A percentile compares a stretch with the other conserved stretches of the same genome.
phyloP scores from a whole-genome alignment of 495 filamentous ascomycete species.

The Venustampulla echinocandica region DNA sequence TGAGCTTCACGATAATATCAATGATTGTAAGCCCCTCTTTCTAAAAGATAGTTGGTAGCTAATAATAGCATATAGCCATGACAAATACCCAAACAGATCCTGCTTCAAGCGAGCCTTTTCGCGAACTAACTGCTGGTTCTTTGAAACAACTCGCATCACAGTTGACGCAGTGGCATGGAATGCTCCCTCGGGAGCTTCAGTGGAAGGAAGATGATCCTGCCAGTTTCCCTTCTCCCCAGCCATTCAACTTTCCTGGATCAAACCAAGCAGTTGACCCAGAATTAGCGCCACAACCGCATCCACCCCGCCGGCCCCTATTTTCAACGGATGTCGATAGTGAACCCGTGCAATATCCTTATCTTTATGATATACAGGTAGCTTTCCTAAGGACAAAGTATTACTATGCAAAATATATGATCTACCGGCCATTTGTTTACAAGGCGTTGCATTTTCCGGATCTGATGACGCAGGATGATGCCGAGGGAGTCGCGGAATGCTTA shows the following conservation, averaged over 20 bases:
- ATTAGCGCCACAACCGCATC: conserved; percentile 9
- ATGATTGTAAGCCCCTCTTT: conserved; percentile 33
- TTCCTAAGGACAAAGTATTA: conserved; percentile 50
- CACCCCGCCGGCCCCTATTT: conserved; percentile 30
- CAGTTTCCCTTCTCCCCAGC: conserved; percentile 26
- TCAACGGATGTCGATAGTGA: conserved; percentile 37
- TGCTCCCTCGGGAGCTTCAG: conserved; percentile 43
- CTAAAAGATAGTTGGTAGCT: too few species aligned
- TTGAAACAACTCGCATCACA: conserved; percentile 41
- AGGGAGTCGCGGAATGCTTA: conserved; percentile 43
- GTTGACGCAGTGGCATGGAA: conserved; percentile 45
- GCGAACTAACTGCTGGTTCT: conserved; percentile 25
- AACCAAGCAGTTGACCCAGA: conserved; percentile 18
- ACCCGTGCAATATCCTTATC: conserved; percentile 36
- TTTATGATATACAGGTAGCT: conserved; percentile 46
- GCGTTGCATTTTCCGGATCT: conserved; percentile 47
- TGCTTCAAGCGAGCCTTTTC: conserved; percentile 6
- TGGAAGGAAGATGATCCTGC: conserved; percentile 45
- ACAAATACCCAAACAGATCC: conserved; percentile 9
- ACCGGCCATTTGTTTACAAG: conserved; percentile 54
- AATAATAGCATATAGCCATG: conserved; percentile 7
- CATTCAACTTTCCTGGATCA: not conserved
- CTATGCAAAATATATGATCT: conserved; percentile 49
- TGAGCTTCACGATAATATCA: conserved; percentile 40
- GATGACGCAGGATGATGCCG: conserved; percentile 42